Evolutionary conservation across 2,329 filamentous ascomycete genomes (phyloP), one percentile per base, ranked within the genome.

Genomic region (Alternaria angustiovoidea): DNA sequence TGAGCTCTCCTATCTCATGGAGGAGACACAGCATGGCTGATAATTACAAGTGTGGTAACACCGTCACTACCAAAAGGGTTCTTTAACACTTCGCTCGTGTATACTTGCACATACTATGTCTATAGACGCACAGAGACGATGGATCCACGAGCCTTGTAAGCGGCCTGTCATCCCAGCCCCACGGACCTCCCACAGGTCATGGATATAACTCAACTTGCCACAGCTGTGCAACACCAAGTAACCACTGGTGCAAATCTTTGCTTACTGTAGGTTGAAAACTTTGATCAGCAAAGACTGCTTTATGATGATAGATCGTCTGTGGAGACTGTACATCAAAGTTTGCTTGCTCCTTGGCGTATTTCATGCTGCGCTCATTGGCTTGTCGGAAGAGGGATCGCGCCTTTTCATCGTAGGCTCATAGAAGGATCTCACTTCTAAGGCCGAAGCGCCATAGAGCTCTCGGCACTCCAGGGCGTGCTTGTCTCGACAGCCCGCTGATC

Each of bases 81-180:
- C 59, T 62, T 57, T 39, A 32, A 53, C 41, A 52, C 32, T 30
- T 44, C 34, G 34, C 41, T 63, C 34, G 42, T 55, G 36, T 51
- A 36, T 47, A 36, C n/a, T 41, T 46, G 18, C 39, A 28, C 38
- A 12, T 44, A 41, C n/a, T 3, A 32, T 32, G 36, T 57, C 32
- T 32, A 43, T 30, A 48, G 16, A 48, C n/a, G 20, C 51, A 59
- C 36, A 51, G 49, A 42, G 42, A 44, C 22, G 36, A 30, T 44
- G 34, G 28, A 32, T 34, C 56, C 60, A 65, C 59, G 57, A 67
- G 64, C 59, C 49, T 58, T 60, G 51, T 57, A 62, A 63, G 48
- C 47, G 34, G 36, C 44, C 59, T 67, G 64, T 67, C 54, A 57
- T 53, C 42, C 43, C 36, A 61, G 32, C n/a, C 36, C 48, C 42